Evolutionary conservation across 169 alveolate species (phyloP).

Genomic region (Eimeria praecox): DNA sequence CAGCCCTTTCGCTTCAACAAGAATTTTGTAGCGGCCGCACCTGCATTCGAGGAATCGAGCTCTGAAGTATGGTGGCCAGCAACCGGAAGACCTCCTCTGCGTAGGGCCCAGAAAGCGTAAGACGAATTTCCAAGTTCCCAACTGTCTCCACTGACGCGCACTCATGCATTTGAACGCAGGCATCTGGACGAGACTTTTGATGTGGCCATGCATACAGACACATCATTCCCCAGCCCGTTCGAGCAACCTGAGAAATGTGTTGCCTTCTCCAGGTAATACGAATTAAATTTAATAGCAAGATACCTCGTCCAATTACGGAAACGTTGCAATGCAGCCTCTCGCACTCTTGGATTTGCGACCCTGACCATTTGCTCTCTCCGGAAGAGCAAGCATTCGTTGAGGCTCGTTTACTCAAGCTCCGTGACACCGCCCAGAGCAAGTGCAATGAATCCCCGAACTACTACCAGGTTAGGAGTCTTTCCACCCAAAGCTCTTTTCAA

Average conservation of each 20-base stretch:
- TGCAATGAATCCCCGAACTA: conserved; percentile 42
- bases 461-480: conserved; percentile 65
- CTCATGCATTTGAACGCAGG: neutral
- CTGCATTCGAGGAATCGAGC: conserved; percentile 44
- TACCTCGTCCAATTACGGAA: too few relatives aligned
- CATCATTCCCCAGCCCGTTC: conserved; percentile 79
- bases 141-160: neutral
- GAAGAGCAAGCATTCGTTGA: conserved; percentile 77
- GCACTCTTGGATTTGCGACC: conserved; percentile 80
- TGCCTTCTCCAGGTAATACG: conserved; percentile 60
- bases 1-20: conserved; percentile 78
- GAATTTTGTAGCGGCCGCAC: neutral
- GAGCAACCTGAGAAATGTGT: conserved; percentile 80
- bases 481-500: neutral
- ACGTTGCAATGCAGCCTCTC: conserved; percentile 53
- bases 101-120: conserved; percentile 52
- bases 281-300: neutral
- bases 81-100: conserved; percentile 73
- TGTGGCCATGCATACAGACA: conserved; percentile 72
- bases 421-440: conserved; percentile 73
- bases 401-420: conserved; percentile 76
- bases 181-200: conserved; percentile 7
- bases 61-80: conserved; percentile 80
- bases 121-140: neutral
- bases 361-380: conserved; percentile 77